Percentiles rank a stretch among this genome's conserved stretches.
phyloP scores from a whole-genome alignment of 2,329 filamentous ascomycete genomes.

The Sporothrix pseudoabietina region DNA sequence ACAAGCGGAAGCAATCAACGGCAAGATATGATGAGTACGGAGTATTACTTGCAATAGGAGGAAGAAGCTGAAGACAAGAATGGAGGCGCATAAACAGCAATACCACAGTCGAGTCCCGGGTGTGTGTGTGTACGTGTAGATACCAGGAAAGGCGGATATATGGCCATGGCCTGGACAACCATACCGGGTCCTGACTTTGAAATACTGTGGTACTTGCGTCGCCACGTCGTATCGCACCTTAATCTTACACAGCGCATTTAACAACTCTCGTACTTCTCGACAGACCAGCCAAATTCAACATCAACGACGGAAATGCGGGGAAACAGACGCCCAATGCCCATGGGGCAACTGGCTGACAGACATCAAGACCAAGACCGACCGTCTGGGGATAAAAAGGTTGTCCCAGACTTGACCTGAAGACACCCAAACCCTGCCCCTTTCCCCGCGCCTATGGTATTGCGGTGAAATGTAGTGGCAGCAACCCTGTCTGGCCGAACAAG shows the following conservation, averaged over 20 bases:
- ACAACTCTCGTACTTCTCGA: neutral
- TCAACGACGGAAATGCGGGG: neutral
- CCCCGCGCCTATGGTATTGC: slow-evolving; percentile 4
- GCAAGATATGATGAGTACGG: neutral
- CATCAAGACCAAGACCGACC: neutral
- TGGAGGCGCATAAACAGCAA: neutral
- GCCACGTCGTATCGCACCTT: neutral
- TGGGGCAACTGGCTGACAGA: neutral
- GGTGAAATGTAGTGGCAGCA: neutral
- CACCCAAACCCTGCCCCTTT: neutral
- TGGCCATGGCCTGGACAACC: neutral
- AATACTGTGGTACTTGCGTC: neutral
- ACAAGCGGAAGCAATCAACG: neutral
- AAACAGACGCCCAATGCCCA: neutral
- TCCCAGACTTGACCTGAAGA: no score
- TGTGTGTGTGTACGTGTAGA: neutral
- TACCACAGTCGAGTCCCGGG: neutral
- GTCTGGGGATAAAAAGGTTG: neutral
- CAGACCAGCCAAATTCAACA: neutral
- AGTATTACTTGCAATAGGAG: neutral
- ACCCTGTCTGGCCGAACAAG: neutral
- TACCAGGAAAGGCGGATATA: neutral
- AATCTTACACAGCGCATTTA: neutral
- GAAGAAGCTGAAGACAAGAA: neutral
- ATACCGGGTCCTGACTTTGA: neutral